These are phyloP conservation scores for Colletotrichum cuscutae DNA, from an alignment of 2,329 filamentous ascomycete genomes.

Conservation along the genomic window DNA sequence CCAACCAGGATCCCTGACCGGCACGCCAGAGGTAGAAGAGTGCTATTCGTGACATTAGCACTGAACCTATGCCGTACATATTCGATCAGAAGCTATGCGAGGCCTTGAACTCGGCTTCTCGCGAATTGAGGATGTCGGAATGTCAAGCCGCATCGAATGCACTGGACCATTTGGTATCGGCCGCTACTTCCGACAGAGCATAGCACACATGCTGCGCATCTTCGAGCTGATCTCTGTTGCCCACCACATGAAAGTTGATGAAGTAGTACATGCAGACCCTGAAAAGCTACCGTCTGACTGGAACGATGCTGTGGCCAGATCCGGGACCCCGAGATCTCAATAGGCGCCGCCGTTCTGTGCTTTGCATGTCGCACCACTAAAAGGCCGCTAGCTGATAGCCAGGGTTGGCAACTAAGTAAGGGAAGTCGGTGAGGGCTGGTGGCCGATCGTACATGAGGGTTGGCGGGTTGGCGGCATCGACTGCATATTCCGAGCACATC, in stretches of 20 bases:
- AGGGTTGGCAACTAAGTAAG: background rate
- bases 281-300: conserved; percentile 20
- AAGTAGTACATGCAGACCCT: conserved; percentile 11
- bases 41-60: background rate
- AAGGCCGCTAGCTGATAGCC: background rate
- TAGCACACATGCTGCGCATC: background rate
- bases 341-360: background rate
- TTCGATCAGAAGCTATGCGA: background rate
- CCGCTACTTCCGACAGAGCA: background rate
- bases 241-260: background rate
- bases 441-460: background rate
- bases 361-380: conserved; percentile 11
- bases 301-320: conserved; percentile 30
- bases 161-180: background rate
- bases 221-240: background rate
- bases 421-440: conserved; percentile 6
- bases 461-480: background rate
- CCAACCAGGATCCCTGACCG: background rate
- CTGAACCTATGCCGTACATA: background rate
- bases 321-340: conserved; percentile 6
- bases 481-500: background rate
- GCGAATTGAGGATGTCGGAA: background rate
- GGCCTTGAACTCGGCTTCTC: background rate
- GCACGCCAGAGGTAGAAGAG: background rate
- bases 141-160: background rate